A percentile compares a stretch with the other conserved stretches of the same genome.
phyloP scores from a whole-genome alignment of 306 rosid genomes.

The Prunus campanulata region DNA sequence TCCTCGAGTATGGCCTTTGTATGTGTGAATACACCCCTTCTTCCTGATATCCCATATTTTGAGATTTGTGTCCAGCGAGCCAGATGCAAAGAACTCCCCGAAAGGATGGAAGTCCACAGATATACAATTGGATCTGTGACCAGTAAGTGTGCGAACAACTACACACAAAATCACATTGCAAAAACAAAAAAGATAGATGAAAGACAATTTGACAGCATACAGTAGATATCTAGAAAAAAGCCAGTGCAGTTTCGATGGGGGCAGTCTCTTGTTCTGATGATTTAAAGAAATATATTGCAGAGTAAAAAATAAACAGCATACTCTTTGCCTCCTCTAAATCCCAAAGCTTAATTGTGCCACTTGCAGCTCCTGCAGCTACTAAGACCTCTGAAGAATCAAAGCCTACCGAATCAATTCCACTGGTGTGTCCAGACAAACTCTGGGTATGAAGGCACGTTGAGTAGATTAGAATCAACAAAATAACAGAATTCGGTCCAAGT shows the following conservation, averaged over 20 bases:
- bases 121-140: conserved; percentile 97
- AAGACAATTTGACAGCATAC: not conserved
- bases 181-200: not conserved
- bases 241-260: conserved; percentile 11
- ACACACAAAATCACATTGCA: conserved; percentile 26
- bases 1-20: conserved; percentile 99
- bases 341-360: conserved; percentile 99
- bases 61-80: conserved; percentile 92
- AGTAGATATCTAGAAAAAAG: not conserved
- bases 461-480: conserved; percentile 23
- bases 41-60: conserved; percentile 99
- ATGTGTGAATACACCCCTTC: conserved; percentile 98
- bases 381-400: conserved; percentile 95
- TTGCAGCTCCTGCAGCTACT: conserved; percentile 99
- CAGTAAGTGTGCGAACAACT: conserved; percentile 98
- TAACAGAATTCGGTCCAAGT: not conserved
- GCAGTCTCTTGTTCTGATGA: not conserved
- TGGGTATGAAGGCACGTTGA: conserved; percentile 42
- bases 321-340: conserved; percentile 99
- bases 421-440: conserved; percentile 97
- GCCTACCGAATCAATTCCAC: conserved; percentile 97
- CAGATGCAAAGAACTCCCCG: conserved; percentile 99
- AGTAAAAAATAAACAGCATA: conserved; percentile 40
- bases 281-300: conserved; percentile 24
- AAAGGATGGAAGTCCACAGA: conserved; percentile 98